Percentiles rank a stretch among this genome's conserved stretches.
These are phyloP conservation scores for Phoenix roebelenii DNA, from an alignment of 176 grass and related monocot species.

Conservation along the genomic window DNA sequence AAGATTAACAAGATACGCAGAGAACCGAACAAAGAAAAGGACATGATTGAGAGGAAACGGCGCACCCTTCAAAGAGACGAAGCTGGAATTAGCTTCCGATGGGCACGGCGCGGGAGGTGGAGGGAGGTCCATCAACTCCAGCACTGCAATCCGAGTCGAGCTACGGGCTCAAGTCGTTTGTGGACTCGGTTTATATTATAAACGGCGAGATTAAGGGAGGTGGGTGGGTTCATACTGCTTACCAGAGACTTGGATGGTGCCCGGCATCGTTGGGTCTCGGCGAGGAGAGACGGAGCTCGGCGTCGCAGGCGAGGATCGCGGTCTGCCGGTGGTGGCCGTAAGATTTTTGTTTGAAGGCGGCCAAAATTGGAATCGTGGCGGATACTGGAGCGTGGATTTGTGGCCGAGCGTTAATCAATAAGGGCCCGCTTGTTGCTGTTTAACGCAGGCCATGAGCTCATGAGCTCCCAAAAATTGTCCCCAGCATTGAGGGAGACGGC, in stretches of 20 bases:
- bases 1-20: neutral
- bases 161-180: neutral
- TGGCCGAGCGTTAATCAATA: no score
- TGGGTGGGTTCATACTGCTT: neutral
- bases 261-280: slow-evolving; percentile 1
- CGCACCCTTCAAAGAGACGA: slow-evolving; percentile 21
- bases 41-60: neutral
- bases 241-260: slow-evolving; percentile 16
- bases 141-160: slow-evolving; percentile 10
- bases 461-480: no score
- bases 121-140: slow-evolving; percentile 10
- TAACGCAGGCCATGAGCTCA: no score
- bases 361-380: no score
- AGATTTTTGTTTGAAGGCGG: no score
- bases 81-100: neutral
- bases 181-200: neutral
- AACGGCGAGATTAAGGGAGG: neutral
- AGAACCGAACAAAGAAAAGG: neutral
- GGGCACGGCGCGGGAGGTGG: neutral
- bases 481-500: no score
- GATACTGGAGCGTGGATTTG: no score
- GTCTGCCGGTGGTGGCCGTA: no score
- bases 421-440: no score
- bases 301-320: no score
- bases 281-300: neutral